phyloP scores from a whole-genome alignment of 257 asterid species.

The Verbascum thapsus region DNA sequence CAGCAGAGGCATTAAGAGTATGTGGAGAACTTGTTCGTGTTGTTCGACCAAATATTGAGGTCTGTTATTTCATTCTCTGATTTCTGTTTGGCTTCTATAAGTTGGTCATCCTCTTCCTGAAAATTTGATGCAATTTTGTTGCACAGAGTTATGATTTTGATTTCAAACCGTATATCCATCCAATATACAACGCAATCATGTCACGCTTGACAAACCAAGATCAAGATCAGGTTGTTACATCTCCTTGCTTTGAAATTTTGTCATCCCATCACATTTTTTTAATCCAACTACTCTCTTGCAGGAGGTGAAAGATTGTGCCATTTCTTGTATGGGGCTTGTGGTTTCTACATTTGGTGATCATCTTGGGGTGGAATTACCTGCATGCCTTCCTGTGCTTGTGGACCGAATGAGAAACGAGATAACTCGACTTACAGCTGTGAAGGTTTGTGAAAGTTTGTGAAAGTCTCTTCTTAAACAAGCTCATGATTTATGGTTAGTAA shows the following conservation, averaged over 20 bases:
- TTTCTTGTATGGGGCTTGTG: conserved; percentile 97
- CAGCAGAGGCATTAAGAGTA: conserved; percentile 96
- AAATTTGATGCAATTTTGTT: conserved; percentile 31
- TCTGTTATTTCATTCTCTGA: conserved; percentile 28
- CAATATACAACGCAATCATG: conserved; percentile 91
- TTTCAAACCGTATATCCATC: conserved; percentile 86
- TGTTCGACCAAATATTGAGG: conserved; percentile 87
- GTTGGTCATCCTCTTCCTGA: conserved; percentile 16
- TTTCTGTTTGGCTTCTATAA: conserved; percentile 17
- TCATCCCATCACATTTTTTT: conserved; percentile 19
- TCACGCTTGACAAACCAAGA: conserved; percentile 97
- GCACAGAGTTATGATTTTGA: conserved; percentile 71
- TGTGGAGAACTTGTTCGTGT: conserved; percentile 98
- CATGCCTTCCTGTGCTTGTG: conserved; percentile 98
- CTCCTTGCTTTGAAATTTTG: conserved; percentile 16
- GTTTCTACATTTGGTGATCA: conserved; percentile 97
- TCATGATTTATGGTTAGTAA: conserved; percentile 26
- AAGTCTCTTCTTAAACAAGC: conserved; percentile 18
- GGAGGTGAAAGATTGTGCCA: conserved; percentile 99
- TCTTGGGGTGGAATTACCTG: conserved; percentile 66
- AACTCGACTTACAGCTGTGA: conserved; percentile 97
- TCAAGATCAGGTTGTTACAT: conserved; percentile 87
- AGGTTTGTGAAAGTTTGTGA: conserved; percentile 53
- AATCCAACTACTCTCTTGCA: conserved; percentile 42
- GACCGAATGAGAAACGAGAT: conserved; percentile 99